phyloP scores from a whole-genome alignment of 495 filamentous ascomycete species.

The Aspergillus steynii region DNA sequence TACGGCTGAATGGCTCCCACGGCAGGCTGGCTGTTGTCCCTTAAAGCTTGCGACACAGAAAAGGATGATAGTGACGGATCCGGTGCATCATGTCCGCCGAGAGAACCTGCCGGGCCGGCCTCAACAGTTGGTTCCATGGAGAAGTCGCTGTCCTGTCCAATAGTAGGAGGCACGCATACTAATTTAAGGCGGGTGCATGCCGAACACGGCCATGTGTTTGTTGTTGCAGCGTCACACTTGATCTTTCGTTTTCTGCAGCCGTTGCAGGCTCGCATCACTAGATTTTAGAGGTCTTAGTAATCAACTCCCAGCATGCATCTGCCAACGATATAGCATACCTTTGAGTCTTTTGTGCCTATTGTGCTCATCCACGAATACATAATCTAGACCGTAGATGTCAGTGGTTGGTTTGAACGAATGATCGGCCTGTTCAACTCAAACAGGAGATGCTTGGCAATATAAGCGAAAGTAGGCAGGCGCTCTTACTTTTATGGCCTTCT shows the following conservation, averaged over 20 bases:
- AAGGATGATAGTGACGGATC: conserved; percentile 36
- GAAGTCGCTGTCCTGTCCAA: conserved; percentile 79
- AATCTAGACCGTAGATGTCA: conserved; percentile 58
- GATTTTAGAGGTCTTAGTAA: conserved; percentile 4
- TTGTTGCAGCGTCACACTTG: conserved; percentile 97
- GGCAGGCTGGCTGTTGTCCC: conserved; percentile 26
- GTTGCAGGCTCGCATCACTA: conserved; percentile 98
- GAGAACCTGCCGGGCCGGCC: conserved; percentile 22
- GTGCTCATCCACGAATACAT: conserved; percentile 99
- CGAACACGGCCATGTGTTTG: conserved; percentile 97
- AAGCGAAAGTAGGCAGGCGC: not conserved
- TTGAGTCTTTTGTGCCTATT: conserved; percentile 97
- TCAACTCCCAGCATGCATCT: not conserved
- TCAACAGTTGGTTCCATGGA: conserved; percentile 37
- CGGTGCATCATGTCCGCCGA: conserved; percentile 23
- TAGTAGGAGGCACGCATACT: conserved; percentile 87
- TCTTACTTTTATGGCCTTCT: conserved; percentile 49
- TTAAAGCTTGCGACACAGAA: conserved; percentile 29
- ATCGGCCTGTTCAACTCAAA: not conserved
- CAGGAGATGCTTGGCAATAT: not conserved
- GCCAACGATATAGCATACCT: conserved; percentile 53
- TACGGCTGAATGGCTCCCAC: conserved; percentile 33
- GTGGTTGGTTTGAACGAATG: not conserved
- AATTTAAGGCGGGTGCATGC: conserved; percentile 91
- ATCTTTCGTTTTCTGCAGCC: conserved; percentile 83